Base-by-base conservation (phyloP, 2,329 filamentous ascomycete genomes). In the Triangularia verruculosa region DNA sequence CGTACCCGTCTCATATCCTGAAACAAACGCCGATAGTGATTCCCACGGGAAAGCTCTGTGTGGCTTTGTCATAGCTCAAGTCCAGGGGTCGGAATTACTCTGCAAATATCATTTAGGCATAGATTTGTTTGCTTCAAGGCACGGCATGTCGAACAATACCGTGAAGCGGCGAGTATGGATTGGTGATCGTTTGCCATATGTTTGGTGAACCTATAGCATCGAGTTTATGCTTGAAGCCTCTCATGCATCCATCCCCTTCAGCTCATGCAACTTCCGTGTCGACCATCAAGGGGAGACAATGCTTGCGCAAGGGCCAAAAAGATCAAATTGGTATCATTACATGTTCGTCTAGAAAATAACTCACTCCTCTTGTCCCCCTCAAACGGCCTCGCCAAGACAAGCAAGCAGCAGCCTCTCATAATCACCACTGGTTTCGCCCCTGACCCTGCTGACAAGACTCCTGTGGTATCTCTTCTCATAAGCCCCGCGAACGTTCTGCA, bases 401-500 rank as follows among this genome's bases (percentile, higher is more conserved):
- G 89, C 92, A 68, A 96, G 77, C 84, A 97, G 82, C 71, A 94
- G 77, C 69, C 79, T 84, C 78, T 91, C 83, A 70, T 95, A 96
- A 76, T 97, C 89, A 4, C 93, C 91, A 66, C 89, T 91, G 4
- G 92, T 96, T 81, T 98, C 94, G 2, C 89, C 87, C 73, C 85
- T 86, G 72, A 98, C 90, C 56, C 92, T 82, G 62, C 81, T 80
- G 11, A 84, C 82, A 62, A 98, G 77, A 66, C 87, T 88, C 71
- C 79, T 86, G 69, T 85, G 83, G 76, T 89, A 96, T 55, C 83
- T 83, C 70, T 89, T 85, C 71, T 87, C 81, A 76, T 93, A 98
- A 9, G 91, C 92, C 0, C 81, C 83, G 77, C 91, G 93, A 63
- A 96, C 89, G 69, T 91, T 89, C 58, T 87, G 85, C 81, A 96